Evolutionary conservation across 2,329 filamentous ascomycete species (phyloP).

Genomic region (Aspergillus piperis): DNA sequence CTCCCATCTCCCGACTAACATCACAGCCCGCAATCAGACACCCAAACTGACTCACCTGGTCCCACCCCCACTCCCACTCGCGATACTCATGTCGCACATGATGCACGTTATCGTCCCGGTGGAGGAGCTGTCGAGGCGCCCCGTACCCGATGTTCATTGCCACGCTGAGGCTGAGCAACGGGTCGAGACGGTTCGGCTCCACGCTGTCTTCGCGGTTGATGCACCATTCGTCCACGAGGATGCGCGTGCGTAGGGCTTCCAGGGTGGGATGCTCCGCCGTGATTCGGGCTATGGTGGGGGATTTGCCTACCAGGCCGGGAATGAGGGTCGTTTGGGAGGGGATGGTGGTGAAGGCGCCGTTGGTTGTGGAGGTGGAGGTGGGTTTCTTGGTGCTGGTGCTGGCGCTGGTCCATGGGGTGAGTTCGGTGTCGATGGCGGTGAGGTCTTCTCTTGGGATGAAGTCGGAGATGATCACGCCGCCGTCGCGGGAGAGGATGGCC

Average conservation of each 20-base stretch:
- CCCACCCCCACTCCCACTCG: constrained; percentile 12
- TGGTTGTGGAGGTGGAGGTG: not conserved
- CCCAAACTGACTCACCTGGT: constrained; percentile 27
- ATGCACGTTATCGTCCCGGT: constrained; percentile 37
- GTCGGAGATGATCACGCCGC: constrained; percentile 35
- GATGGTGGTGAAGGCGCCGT: constrained; percentile 23
- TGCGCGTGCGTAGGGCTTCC: constrained; percentile 25
- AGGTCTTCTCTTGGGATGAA: constrained; percentile 28
- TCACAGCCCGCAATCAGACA: constrained; percentile 32
- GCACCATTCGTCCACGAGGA: constrained; percentile 28
- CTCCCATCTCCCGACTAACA: constrained; percentile 33
- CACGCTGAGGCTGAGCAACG: constrained; percentile 32
- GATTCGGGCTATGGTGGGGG: constrained; percentile 26
- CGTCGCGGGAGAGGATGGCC: constrained; percentile 34
- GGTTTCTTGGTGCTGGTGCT: not conserved
- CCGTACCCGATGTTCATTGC: constrained; percentile 32
- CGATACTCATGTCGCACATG: constrained; percentile 24
- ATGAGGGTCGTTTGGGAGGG: constrained; percentile 29
- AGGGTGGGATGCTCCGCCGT: constrained; percentile 24
- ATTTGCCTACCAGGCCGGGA: constrained; percentile 35
- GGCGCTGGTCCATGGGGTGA: constrained; percentile 10
- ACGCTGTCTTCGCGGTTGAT: constrained; percentile 24
- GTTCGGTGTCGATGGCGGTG: constrained; percentile 26
- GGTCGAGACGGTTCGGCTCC: constrained; percentile 25
- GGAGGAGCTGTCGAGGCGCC: constrained; percentile 32